Base-by-base conservation (phyloP, 2,329 filamentous ascomycete genomes). In the Fusarium temperatum region DNA sequence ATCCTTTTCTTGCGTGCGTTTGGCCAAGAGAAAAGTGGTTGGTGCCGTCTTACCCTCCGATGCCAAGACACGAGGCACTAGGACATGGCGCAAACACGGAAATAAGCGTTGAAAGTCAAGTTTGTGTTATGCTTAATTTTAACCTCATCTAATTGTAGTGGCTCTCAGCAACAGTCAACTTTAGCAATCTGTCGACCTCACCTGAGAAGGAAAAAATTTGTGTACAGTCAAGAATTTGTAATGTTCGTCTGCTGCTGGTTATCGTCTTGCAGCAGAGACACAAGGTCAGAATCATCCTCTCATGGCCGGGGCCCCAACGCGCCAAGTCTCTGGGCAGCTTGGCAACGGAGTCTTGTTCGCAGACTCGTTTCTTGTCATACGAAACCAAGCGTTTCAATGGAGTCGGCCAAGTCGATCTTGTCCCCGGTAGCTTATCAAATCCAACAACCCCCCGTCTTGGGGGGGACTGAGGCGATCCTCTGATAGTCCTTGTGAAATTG, bases 321-420 rank as follows among this genome's bases (percentile, higher is more conserved):
- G 74, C 74, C 74, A 76, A 75, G 74, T 65, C 58, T 57, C 71
- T 60, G 24, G 68, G 66, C 61, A 59, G n/a, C 74, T 75, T 75
- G 74, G 74, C 74, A 75, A 68, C 64, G 68, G 68, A 75, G 71
- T 47, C 51, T 22, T 50, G 58, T 67, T 64, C 55, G 50, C 51
- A 57, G 35, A 47, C 45, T 22, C 44, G 35, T 70, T 58, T 63
- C 71, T 66, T 44, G 56, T 66, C 56, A 59, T 63, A 68, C 66
- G 58, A 44, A 69, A 39, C 54, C 58, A 53, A 68, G 55, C 57
- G 30, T 57, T 61, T 39, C 68, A 41, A 75, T 47, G 69, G 66
- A 67, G 58, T 63, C 32, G 32, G 42, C 56, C 66, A 69, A 77
- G 69, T 72, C 63, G 64, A 76, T 76, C 74, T 65, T 73, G 36